A percentile compares a stretch with the other conserved stretches of the same genome.
These are phyloP conservation scores for Suillus lakei DNA, from an alignment of 768 basidiomycete genomes.

Conservation along the genomic window DNA sequence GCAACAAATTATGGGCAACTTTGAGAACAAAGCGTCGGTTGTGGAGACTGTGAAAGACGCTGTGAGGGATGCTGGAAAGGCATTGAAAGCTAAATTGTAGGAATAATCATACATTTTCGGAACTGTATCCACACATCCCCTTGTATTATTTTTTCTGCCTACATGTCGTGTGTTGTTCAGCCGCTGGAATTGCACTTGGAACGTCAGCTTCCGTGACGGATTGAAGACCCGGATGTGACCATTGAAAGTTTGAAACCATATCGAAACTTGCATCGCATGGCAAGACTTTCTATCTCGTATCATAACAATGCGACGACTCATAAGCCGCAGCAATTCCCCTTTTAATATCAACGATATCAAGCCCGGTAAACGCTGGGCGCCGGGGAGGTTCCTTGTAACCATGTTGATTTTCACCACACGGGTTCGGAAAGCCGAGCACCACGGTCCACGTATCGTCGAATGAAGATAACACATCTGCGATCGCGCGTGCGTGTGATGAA, in stretches of 20 bases:
- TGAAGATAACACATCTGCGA: neutral
- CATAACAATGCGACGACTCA: neutral
- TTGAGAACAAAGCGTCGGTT: constrained; percentile 40
- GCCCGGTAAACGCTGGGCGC: neutral
- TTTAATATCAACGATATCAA: neutral
- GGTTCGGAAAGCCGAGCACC: neutral
- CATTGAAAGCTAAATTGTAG: constrained; percentile 58
- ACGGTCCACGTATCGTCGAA: neutral
- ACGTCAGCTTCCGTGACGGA: neutral
- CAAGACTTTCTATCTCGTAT: neutral
- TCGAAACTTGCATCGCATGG: neutral
- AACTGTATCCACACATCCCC: neutral
- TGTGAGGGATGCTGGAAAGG: constrained; percentile 46
- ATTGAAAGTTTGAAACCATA: too few relatives aligned
- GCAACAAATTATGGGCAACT: constrained; percentile 73
- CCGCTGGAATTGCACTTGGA: neutral
- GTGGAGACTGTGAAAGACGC: constrained; percentile 58
- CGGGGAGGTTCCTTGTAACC: neutral
- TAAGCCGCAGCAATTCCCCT: neutral
- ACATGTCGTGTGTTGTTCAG: neutral
- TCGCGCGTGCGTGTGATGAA: neutral
- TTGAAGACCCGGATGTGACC: neutral
- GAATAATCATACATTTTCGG: neutral
- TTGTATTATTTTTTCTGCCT: neutral
- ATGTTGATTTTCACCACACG: neutral